Evolutionary conservation across 1,284 basidiomycete species (phyloP), one percentile per base, ranked within the genome.

Genomic region (Mixia osmundae): DNA sequence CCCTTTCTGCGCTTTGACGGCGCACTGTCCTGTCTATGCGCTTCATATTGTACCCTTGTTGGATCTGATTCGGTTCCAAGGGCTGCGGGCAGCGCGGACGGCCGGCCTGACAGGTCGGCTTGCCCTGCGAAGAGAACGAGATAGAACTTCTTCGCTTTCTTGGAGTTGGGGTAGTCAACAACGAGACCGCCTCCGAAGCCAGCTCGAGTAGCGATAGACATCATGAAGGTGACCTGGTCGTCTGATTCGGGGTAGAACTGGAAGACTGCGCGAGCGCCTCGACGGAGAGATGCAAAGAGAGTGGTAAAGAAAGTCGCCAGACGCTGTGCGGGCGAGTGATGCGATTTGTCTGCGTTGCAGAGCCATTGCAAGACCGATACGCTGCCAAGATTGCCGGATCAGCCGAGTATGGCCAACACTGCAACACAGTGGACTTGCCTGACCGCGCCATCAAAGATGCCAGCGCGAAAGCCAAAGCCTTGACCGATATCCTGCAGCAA

Each of bases 281-380:
- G 83, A 32, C 75, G 71, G 8, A 99, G 69, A 3, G 74, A 69
- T 1, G 85, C 82, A 59, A 95, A 82, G 19, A 99, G 69, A 8
- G 89, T 91, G 22, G 82, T 87, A 64, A 99, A 99, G 64, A 99
- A 99, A 25, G 78, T 71, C 19, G 69, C 69, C 23, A 97, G 67
- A 29, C 91, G 77, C 50, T 83, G 76, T 0, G 85, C 77, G 0
- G 91, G 91, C 2, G 85, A 89, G 39, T 83, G 78, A 44, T 80
- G 72, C 3, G 78, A 74, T 20, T 82, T 76, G 57, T 97, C 91
- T 26, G 91, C 89, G 55, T 97, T 99, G 43, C 95, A 68, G 1
- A 99, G 67, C 91, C 91, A 99, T 61, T 99, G 91, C 3, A 99
- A 65, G 18, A 95, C 91, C 15, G 91, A 97, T 53, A 99, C 80